A percentile compares a stretch with the other conserved stretches of the same genome.
phyloP scores from a whole-genome alignment of 2,329 filamentous ascomycete species.

The Apiospora arundinis region DNA sequence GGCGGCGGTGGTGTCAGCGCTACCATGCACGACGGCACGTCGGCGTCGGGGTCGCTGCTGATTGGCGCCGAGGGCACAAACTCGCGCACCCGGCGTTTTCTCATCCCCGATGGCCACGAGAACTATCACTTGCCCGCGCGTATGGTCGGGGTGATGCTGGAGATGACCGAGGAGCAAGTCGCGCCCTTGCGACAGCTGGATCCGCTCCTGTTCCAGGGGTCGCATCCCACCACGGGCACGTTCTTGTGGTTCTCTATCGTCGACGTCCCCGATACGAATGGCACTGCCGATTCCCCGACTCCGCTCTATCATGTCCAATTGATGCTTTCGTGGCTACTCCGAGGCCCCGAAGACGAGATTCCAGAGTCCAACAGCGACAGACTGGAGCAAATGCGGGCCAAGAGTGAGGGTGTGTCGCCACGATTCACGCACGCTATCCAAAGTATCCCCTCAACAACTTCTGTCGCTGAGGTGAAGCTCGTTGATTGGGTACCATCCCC shows the following conservation, averaged over 20 bases:
- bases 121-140: constrained; percentile 44
- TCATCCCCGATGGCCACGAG: constrained; percentile 40
- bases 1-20: constrained; percentile 33
- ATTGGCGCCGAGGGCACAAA: constrained; percentile 50
- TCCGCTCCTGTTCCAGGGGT: constrained; percentile 60
- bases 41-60: constrained; percentile 41
- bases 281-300: constrained; percentile 37
- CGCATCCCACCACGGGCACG: constrained; percentile 55
- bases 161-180: constrained; percentile 46
- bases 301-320: constrained; percentile 50
- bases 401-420: constrained; percentile 41
- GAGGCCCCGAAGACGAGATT: constrained; percentile 41
- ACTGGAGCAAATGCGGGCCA: constrained; percentile 48
- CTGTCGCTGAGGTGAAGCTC: constrained; percentile 36
- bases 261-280: constrained; percentile 45
- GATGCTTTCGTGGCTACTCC: constrained; percentile 53
- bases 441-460: constrained; percentile 48
- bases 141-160: constrained; percentile 45
- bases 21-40: constrained; percentile 42
- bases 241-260: constrained; percentile 58
- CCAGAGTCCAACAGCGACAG: constrained; percentile 40
- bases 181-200: constrained; percentile 51
- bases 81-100: constrained; percentile 43
- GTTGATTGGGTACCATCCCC: constrained; percentile 44
- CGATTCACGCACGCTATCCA: constrained; percentile 50